phyloP scores from a whole-genome alignment of 352 stramenopile species.

The Pythium dissotocum region DNA sequence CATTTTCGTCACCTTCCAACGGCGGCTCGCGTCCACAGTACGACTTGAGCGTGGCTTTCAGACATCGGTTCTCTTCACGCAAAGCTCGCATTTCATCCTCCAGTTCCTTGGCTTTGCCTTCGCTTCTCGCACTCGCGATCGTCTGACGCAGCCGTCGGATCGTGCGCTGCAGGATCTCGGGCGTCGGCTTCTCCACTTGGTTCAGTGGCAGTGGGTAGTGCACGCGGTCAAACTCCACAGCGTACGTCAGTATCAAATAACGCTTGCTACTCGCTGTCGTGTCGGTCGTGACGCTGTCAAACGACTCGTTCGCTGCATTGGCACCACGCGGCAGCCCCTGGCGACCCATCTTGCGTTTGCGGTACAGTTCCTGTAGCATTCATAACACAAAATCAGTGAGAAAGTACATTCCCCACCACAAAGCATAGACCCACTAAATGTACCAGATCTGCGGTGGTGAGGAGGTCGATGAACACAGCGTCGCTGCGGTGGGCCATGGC shows the following conservation, averaged over 20 bases:
- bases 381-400: background rate
- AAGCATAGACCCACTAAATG: background rate
- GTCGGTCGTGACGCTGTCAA: constrained; percentile 17
- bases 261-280: constrained; percentile 51
- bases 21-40: constrained; percentile 37
- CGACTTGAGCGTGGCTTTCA: constrained; percentile 66
- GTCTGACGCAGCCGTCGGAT: constrained; percentile 68
- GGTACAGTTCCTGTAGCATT: constrained; percentile 56
- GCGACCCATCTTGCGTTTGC: constrained; percentile 66
- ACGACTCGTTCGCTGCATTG: constrained; percentile 15
- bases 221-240: constrained; percentile 92
- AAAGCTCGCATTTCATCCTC: constrained; percentile 47
- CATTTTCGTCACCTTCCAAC: constrained; percentile 22
- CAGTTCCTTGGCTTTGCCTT: constrained; percentile 27
- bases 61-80: constrained; percentile 61
- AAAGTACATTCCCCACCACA: background rate
- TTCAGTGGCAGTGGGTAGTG: constrained; percentile 92
- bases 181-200: constrained; percentile 59
- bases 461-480: constrained; percentile 89
- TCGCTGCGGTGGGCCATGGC: constrained; percentile 76
- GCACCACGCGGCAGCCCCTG: background rate
- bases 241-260: constrained; percentile 94
- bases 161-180: constrained; percentile 78
- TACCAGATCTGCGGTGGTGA: constrained; percentile 88
- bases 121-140: constrained; percentile 17